phyloP scores from a whole-genome alignment of 371 early-diverging fungal species.

The Mortierella sp. region DNA sequence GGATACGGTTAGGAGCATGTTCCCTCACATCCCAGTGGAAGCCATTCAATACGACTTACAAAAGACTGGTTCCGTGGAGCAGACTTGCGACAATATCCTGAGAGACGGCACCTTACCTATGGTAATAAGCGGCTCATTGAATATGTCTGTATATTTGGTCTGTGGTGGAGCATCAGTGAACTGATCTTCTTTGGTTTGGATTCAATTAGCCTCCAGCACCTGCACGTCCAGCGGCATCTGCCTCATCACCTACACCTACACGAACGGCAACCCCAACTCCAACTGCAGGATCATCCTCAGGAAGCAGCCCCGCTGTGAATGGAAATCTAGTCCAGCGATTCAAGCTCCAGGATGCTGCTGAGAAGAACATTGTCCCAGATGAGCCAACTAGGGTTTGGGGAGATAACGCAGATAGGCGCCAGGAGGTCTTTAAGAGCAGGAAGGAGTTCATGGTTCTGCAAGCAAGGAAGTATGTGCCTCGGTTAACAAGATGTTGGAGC shows the following conservation, averaged over 20 bases:
- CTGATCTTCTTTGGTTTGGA: too few relatives aligned
- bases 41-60: slow-evolving; percentile 87
- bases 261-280: too few relatives aligned
- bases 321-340: slow-evolving; percentile 63
- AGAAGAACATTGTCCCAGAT: slow-evolving; percentile 50
- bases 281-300: slow-evolving; percentile 50
- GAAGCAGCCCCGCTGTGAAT: slow-evolving; percentile 52
- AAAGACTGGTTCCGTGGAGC: slow-evolving; percentile 88
- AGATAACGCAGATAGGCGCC: slow-evolving; percentile 74
- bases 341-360: slow-evolving; percentile 58
- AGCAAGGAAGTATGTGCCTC: slow-evolving; percentile 76
- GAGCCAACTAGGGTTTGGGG: slow-evolving; percentile 87
- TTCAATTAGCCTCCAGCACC: slow-evolving; percentile 50
- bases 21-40: slow-evolving; percentile 86
- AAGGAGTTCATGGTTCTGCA: slow-evolving; percentile 91
- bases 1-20: slow-evolving; percentile 83
- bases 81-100: slow-evolving; percentile 89
- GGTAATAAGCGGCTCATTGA: too few relatives aligned
- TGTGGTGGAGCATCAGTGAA: too few relatives aligned
- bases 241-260: slow-evolving; percentile 49
- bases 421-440: slow-evolving; percentile 78
- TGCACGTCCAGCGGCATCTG: slow-evolving; percentile 32
- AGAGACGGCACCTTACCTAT: slow-evolving; percentile 78
- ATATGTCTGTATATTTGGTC: too few relatives aligned
- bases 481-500: neutral